Evolutionary conservation across 2,329 filamentous ascomycete genomes (phyloP), one percentile per base, ranked within the genome.

Genomic region (Pseudogymnoascus sp.): DNA sequence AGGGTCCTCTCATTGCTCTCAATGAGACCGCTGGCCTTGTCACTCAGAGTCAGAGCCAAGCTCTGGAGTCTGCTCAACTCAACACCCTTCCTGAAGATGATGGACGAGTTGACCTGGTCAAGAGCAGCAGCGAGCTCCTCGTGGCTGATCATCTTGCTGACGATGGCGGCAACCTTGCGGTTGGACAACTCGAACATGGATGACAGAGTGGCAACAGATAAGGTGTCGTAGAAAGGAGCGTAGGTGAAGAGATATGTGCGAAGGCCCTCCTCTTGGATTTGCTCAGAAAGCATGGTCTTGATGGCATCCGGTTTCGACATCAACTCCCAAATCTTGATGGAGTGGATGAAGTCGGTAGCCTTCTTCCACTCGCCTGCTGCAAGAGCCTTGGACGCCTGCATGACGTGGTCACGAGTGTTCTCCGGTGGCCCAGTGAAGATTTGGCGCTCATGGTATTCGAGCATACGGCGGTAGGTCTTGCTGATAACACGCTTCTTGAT

Each of bases 131-230:
- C 91, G 60, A 99, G 87, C 78, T 99, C 95, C 79, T 99, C 95
- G 81, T 99, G 95, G 72, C 92, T 96, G 77, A 99, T 97, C 95
- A 99, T 99, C 82, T 96, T 96, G 83, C 91, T 96, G 73, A 99
- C 87, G 63, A 99, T 87, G 37, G 95, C 92, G n/a, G 90, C 82
- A 61, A 97, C 93, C 84, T 97, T 97, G 79, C 88, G 86, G 70
- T 88, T 81, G 64, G 93, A 85, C 24, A 99, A 87, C 78, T 99
- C 95, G 76, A 99, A 99, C 95, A 99, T 99, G 69, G 81, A 82
- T 67, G 91, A 88, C 65, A 99, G 84, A 24, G 93, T 96, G 69
- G 85, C 82, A 70, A 97, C 83, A 65, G 92, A 88, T 65, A 99
- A 86, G 21, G 95, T 97, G 79, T 99, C 95, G 81, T 99, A 99